These are phyloP conservation scores for Fraxinus albicans DNA, from an alignment of 305 asterid genomes.

Conservation along the genomic window DNA sequence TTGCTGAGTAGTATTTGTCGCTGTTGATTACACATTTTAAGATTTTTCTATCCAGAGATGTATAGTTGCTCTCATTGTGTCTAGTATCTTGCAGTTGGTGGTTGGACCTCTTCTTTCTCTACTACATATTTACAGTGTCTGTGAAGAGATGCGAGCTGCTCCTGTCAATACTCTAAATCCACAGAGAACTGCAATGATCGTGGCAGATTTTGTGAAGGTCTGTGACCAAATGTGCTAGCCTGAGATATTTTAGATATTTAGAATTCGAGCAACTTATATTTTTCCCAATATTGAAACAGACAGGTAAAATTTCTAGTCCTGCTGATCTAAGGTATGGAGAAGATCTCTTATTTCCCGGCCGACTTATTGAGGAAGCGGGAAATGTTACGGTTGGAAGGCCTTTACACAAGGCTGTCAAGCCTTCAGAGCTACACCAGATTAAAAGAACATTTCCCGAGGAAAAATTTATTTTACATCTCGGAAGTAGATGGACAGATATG, in stretches of 20 bases:
- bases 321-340: constrained; percentile 86
- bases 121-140: constrained; percentile 72
- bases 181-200: constrained; percentile 90
- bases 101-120: constrained; percentile 77
- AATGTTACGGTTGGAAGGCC: constrained; percentile 77
- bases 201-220: constrained; percentile 84
- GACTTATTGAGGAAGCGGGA: constrained; percentile 86
- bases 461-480: constrained; percentile 56
- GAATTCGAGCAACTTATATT: constrained; percentile 18
- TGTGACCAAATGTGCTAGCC: constrained; percentile 20
- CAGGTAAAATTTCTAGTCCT: constrained; percentile 73
- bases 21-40: background rate
- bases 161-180: constrained; percentile 95
- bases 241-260: constrained; percentile 2
- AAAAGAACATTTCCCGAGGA: constrained; percentile 66
- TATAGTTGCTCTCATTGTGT: constrained; percentile 21
- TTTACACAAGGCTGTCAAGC: constrained; percentile 62
- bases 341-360: constrained; percentile 79
- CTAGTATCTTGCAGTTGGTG: constrained; percentile 57
- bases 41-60: background rate
- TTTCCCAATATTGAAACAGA: constrained; percentile 39
- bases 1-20: constrained; percentile 1
- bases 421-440: constrained; percentile 57
- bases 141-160: constrained; percentile 93
- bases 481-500: constrained; percentile 68